Conservation (phyloP, 2,329 filamentous ascomycete species). For the Botrytis deweyae region DNA sequence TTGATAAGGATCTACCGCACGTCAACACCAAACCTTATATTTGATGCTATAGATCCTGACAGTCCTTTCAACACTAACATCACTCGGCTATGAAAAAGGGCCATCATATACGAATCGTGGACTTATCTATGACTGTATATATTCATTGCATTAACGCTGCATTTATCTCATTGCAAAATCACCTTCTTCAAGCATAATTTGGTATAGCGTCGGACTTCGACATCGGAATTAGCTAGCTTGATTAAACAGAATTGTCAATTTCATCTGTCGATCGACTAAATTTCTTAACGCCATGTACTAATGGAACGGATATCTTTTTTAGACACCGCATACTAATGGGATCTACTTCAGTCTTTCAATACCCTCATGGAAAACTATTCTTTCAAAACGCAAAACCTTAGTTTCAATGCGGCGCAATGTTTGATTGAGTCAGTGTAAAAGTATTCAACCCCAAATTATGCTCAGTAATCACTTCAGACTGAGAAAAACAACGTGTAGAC, state of each 20-base stretch:
- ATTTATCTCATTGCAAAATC: neutral
- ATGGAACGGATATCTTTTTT: neutral
- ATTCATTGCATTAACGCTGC: neutral
- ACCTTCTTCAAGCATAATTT: neutral
- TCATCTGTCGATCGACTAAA: neutral
- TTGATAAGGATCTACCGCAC: neutral
- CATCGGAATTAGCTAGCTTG: neutral
- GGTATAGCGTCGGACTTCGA: neutral
- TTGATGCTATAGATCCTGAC: neutral
- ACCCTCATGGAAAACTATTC: neutral
- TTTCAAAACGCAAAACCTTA: neutral
- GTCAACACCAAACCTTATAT: neutral
- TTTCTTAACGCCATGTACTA: neutral
- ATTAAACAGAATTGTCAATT: neutral
- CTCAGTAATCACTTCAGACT: neutral
- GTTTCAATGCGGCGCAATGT: neutral
- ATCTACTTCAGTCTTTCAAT: neutral
- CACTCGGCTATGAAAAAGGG: neutral
- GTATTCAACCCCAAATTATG: neutral
- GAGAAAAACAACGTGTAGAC: neutral
- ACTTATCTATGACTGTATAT: neutral
- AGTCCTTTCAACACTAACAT: rapidly evolving
- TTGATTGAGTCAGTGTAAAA: neutral
- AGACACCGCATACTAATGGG: neutral
- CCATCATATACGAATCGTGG: neutral